Percentiles rank a stretch among this genome's conserved stretches.
Evolutionary conservation across 2,329 filamentous ascomycete genomes (phyloP).

Genomic region (Exophiala phaeomuriformis): DNA sequence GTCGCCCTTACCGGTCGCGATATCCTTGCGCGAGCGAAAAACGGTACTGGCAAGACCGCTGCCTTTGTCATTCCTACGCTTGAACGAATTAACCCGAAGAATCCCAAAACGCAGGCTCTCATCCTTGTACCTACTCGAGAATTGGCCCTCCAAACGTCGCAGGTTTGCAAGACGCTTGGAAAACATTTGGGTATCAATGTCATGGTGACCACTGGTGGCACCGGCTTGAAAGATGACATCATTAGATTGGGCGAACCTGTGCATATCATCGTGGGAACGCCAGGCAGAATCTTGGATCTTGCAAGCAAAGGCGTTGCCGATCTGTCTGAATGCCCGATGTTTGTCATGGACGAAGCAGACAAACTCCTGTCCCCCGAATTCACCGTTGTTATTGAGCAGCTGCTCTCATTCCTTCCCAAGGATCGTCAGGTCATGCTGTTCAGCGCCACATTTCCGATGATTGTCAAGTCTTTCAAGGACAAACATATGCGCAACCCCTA

Average conservation of each 20-base stretch:
- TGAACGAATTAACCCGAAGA: slow-evolving; percentile 93
- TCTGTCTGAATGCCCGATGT: slow-evolving; percentile 90
- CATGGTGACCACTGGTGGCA: slow-evolving; percentile 98
- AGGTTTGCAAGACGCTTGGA: slow-evolving; percentile 96
- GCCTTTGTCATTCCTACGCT: slow-evolving; percentile 95
- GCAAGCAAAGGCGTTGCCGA: slow-evolving; percentile 95
- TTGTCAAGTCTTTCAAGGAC: slow-evolving; percentile 95
- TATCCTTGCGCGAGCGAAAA: slow-evolving; percentile 93
- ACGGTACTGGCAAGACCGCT: slow-evolving; percentile 96
- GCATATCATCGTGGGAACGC: slow-evolving; percentile 95
- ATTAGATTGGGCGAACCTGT: slow-evolving; percentile 88
- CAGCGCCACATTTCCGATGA: slow-evolving; percentile 92
- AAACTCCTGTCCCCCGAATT: slow-evolving; percentile 96
- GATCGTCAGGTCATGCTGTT: slow-evolving; percentile 99
- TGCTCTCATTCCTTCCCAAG: slow-evolving; percentile 90
- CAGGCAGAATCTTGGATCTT: slow-evolving; percentile 89
- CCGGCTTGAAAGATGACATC: slow-evolving; percentile 91
- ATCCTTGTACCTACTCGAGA: slow-evolving; percentile 96
- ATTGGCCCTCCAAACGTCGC: slow-evolving; percentile 93
- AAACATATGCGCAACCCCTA: slow-evolving; percentile 96
- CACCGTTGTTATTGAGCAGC: slow-evolving; percentile 92
- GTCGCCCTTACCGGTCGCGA: slow-evolving; percentile 92
- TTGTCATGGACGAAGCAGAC: slow-evolving; percentile 99
- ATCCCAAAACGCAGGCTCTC: slow-evolving; percentile 90
- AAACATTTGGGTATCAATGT: slow-evolving; percentile 97